A percentile compares a stretch with the other conserved stretches of the same genome.
These are phyloP conservation scores for Litchi chinensis DNA, from an alignment of 345 rosid genomes.

Conservation along the genomic window DNA sequence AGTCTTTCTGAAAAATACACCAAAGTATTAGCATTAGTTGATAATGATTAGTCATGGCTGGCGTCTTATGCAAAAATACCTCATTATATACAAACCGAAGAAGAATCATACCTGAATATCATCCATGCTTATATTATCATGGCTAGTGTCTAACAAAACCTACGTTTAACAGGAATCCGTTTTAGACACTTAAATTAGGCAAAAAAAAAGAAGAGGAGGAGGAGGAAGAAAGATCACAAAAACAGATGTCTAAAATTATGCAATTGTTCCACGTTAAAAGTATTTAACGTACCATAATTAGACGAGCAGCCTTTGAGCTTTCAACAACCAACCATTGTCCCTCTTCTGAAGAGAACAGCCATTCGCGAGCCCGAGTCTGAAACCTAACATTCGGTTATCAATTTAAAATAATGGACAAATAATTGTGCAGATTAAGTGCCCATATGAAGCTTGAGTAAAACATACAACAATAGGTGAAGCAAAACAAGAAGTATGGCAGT, in stretches of 20 bases:
- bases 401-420: conserved; percentile 25
- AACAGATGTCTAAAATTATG: conserved; percentile 10
- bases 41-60: conserved; percentile 2
- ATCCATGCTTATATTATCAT: conserved; percentile 59
- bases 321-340: conserved; percentile 93
- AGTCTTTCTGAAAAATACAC: conserved; percentile 57
- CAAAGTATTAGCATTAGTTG: neutral
- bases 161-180: conserved; percentile 34
- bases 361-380: conserved; percentile 90
- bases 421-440: neutral
- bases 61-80: conserved; percentile 22
- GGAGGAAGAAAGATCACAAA: neutral
- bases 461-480: neutral
- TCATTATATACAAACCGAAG: conserved; percentile 2
- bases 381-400: conserved; percentile 42
- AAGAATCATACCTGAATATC: conserved; percentile 69
- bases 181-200: conserved; percentile 20
- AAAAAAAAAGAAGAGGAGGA: neutral
- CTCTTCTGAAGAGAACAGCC: conserved; percentile 97
- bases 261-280: conserved; percentile 12
- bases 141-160: conserved; percentile 72
- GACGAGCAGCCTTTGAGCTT: conserved; percentile 87
- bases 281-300: conserved; percentile 74
- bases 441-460: neutral
- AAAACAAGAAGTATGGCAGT: neutral